phyloP scores from a whole-genome alignment of 225 moss, liverwort and hornwort species.

The Thuidium tamariscinum region DNA sequence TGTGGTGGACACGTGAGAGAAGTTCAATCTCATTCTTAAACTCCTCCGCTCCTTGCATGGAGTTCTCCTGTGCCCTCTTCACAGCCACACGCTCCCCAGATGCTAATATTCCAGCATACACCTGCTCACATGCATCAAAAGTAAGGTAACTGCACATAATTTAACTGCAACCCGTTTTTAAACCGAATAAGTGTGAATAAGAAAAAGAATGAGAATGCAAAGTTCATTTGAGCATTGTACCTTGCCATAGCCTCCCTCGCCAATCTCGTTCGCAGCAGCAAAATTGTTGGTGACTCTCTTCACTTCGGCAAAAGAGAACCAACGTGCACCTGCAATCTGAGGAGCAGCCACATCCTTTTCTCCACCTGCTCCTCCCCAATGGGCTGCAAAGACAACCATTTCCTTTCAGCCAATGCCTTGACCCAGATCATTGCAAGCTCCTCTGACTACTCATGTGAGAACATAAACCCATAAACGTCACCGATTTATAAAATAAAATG shows the following conservation, averaged over 20 bases:
- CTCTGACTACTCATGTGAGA: background rate
- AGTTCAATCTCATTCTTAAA: slow-evolving; percentile 91
- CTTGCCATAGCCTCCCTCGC: slow-evolving; percentile 83
- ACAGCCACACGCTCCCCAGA: slow-evolving; percentile 61
- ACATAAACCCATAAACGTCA: background rate
- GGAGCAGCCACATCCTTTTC: slow-evolving; percentile 60
- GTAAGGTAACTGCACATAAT: background rate
- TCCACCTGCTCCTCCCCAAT: slow-evolving; percentile 55
- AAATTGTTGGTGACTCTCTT: slow-evolving; percentile 63
- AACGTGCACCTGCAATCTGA: slow-evolving; percentile 52
- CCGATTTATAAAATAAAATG: background rate
- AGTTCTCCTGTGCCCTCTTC: slow-evolving; percentile 67
- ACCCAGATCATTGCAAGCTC: background rate
- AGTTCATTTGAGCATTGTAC: slow-evolving; percentile 1
- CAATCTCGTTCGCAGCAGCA: slow-evolving; percentile 46
- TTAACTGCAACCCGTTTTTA: background rate
- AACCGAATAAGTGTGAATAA: too few species aligned
- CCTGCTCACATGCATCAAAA: background rate
- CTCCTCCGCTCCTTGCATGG: slow-evolving; percentile 77
- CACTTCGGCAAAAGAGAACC: slow-evolving; percentile 62
- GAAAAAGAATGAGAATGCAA: background rate
- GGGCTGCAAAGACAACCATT: slow-evolving; percentile 1
- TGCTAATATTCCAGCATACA: slow-evolving; percentile 36
- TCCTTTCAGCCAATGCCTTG: background rate
- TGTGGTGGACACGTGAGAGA: slow-evolving; percentile 74